Evolutionary conservation across 1,139 yeast genomes (phyloP).

Genomic region (Kodamaea plutei): DNA sequence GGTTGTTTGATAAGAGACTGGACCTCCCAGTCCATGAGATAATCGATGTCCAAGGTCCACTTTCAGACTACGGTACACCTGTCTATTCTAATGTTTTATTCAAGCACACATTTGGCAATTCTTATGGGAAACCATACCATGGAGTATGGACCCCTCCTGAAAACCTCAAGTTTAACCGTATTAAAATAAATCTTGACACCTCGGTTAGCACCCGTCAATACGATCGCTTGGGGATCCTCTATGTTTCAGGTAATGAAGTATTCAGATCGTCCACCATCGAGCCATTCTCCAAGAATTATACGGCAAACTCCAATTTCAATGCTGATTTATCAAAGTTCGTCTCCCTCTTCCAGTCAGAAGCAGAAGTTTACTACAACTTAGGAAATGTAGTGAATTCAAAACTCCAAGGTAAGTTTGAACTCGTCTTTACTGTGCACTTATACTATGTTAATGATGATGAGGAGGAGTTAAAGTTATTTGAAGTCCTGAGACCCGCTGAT

Average conservation of each 20-base stretch:
- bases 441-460: slow-evolving; percentile 27
- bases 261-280: slow-evolving; percentile 88
- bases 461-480: slow-evolving; percentile 20
- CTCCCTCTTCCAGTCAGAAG: slow-evolving; percentile 42
- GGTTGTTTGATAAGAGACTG: too few species aligned
- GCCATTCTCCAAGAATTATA: slow-evolving; percentile 45
- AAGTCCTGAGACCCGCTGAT: slow-evolving; percentile 28
- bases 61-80: slow-evolving; percentile 31
- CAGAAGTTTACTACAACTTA: slow-evolving; percentile 43
- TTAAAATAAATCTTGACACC: slow-evolving; percentile 55
- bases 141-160: slow-evolving; percentile 36
- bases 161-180: slow-evolving; percentile 48
- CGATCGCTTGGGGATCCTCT: slow-evolving; percentile 71
- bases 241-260: slow-evolving; percentile 58
- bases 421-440: slow-evolving; percentile 50
- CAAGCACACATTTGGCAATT: slow-evolving; percentile 48
- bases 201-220: slow-evolving; percentile 67
- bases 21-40: too few species aligned
- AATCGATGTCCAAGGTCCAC: slow-evolving; percentile 25
- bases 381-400: slow-evolving; percentile 58
- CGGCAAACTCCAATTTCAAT: slow-evolving; percentile 37
- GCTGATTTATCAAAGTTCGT: slow-evolving; percentile 66
- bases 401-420: slow-evolving; percentile 59
- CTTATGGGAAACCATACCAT: slow-evolving; percentile 54
- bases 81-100: slow-evolving; percentile 39